Evolutionary conservation across 2,329 filamentous ascomycete species (phyloP), one percentile per base, ranked within the genome.

Genomic region (Ascochyta fabae): DNA sequence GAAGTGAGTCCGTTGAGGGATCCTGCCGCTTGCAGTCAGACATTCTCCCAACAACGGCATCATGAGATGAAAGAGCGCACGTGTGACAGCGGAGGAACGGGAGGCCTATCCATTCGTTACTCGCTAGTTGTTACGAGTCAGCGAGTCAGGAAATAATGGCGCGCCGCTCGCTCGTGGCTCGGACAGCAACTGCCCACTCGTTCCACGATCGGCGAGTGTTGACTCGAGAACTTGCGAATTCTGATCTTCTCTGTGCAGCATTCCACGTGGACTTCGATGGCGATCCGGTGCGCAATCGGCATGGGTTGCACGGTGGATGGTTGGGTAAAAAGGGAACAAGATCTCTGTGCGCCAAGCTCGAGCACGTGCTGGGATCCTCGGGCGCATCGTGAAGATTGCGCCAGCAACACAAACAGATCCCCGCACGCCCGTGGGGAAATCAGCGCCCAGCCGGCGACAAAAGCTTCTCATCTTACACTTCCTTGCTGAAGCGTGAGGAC

Each of bases 21-120:
- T 45, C 31, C 10, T 16, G n/a, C 41, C 16, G 26, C 41, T 43
- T 22, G 19, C 15, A 19, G 40, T 31, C 13, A 27, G 35, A 23
- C 23, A 29, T 10, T 45, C 27, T 50, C 49, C 24, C 46, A 50
- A 42, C 52, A 50, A 24, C 26, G 19, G 29, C 24, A 33, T 46
- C 46, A 55, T 8, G 15, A n/a, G 16, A 13, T 38, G 42, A 47
- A 16, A 22, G 16, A 33, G 9, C 35, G 41, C 19, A 39, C 41
- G 24, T 46, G 45, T 47, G 41, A 50, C 47, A 56, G 36, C 46
- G 47, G 47, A 47, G 34, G 8, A 29, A 39, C 53, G 42, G 41
- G 46, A 42, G 36, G 33, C 33, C 35, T 26, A 29, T 38, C 36
- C 22, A 31, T n/a, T 42, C 13, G 41, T n/a, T 35, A 6, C 16